These are phyloP conservation scores for Citrullus colocynthis DNA, from an alignment of 306 rosid genomes.

Conservation along the genomic window DNA sequence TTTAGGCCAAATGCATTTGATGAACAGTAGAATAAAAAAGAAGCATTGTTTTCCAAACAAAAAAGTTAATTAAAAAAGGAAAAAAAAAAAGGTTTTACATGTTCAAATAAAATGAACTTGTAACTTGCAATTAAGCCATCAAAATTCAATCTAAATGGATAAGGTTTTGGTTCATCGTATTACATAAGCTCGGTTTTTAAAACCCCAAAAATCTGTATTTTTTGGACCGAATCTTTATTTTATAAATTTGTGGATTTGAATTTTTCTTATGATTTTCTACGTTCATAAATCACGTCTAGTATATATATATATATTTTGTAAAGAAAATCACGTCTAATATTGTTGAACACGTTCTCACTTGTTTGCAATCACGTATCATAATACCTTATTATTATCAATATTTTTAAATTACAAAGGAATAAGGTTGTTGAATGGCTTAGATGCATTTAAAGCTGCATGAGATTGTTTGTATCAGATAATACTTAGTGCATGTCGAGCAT, in stretches of 20 bases:
- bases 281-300: neutral
- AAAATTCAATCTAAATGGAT: neutral
- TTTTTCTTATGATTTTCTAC: neutral
- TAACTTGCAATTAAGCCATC: neutral
- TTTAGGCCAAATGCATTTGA: neutral
- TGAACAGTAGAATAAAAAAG: neutral
- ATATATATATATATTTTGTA: too few relatives aligned
- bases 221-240: neutral
- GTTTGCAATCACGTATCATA: neutral
- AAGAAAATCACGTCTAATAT: neutral
- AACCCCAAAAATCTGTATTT: neutral
- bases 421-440: neutral
- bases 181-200: neutral
- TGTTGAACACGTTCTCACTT: conserved; percentile 3
- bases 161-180: neutral
- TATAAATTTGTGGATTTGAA: neutral
- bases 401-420: neutral
- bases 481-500: too few relatives aligned
- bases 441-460: neutral
- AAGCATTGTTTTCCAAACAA: neutral
- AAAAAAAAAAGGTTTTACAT: neutral
- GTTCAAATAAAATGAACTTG: neutral
- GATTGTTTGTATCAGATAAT: too few relatives aligned
- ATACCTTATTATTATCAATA: neutral
- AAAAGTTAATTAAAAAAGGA: neutral